Evolutionary conservation across 305 asterid genomes (phyloP).

Genomic region (Rubia tinctorum): DNA sequence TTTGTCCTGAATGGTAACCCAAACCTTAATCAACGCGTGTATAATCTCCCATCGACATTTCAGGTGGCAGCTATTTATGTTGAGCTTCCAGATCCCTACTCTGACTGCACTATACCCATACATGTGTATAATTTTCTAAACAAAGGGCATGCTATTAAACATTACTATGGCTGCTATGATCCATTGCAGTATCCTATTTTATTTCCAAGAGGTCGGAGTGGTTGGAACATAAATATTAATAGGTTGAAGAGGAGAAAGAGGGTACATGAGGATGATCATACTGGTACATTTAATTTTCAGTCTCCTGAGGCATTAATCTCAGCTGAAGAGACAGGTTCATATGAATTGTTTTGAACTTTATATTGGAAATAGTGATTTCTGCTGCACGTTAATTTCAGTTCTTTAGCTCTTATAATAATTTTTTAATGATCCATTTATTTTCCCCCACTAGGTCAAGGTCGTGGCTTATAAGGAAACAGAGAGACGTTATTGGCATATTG

Average conservation of each 20-base stretch:
- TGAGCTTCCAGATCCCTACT: neutral
- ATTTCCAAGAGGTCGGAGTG: neutral
- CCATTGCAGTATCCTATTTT: too few relatives aligned
- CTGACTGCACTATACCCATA: neutral
- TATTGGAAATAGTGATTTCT: too few relatives aligned
- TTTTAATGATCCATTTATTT: too few relatives aligned
- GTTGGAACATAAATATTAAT: neutral
- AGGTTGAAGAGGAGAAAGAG: too few relatives aligned
- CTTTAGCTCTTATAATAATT: too few relatives aligned
- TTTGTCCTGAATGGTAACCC: neutral
- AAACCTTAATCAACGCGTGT: neutral
- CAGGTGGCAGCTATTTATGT: slow-evolving; percentile 1
- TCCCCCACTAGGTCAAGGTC: too few relatives aligned
- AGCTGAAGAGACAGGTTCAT: too few relatives aligned
- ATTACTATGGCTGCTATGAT: slow-evolving; percentile 16
- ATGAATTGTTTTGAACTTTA: too few relatives aligned
- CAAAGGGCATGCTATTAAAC: neutral
- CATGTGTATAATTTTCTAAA: neutral
- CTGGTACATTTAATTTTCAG: too few relatives aligned
- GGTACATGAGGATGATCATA: too few relatives aligned
- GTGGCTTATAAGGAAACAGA: neutral
- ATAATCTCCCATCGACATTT: neutral
- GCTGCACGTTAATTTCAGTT: too few relatives aligned
- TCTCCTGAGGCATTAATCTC: too few relatives aligned
- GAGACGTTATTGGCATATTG: neutral